These are phyloP conservation scores for Candida arabinofermentans DNA, from an alignment of 805 yeast genomes.

Conservation along the genomic window DNA sequence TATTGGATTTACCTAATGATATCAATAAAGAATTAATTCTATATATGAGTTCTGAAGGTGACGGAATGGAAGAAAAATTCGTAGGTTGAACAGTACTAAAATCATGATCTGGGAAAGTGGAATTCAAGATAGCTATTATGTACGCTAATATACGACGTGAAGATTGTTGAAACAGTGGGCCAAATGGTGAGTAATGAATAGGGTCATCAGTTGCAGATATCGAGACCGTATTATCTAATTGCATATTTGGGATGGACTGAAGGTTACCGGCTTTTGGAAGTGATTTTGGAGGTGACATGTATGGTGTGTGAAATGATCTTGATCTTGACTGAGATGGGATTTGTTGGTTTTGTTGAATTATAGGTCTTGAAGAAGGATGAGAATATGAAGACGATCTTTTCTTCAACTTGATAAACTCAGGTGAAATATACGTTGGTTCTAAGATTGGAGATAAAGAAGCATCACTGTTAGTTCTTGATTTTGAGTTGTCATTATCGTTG, in stretches of 20 bases:
- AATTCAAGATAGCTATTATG: conserved; percentile 82
- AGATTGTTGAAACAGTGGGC: conserved; percentile 82
- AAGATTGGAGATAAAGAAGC: conserved; percentile 9
- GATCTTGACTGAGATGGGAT: conserved; percentile 20
- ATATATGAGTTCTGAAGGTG: conserved; percentile 46
- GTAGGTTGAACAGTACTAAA: conserved; percentile 82
- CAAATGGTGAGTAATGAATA: conserved; percentile 63
- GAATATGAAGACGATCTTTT: conserved; percentile 32
- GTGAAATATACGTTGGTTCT: conserved; percentile 18
- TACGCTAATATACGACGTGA: conserved; percentile 89
- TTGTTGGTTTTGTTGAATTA: conserved; percentile 6
- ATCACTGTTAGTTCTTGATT: conserved; percentile 19
- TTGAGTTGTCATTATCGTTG: conserved; percentile 2
- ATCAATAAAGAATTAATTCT: conserved; percentile 75
- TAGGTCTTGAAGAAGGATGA: conserved; percentile 18
- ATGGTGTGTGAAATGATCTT: conserved; percentile 28
- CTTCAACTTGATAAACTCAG: conserved; percentile 30
- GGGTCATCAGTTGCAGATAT: conserved; percentile 4
- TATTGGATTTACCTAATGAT: conserved; percentile 55
- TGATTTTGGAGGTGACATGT: conserved; percentile 24
- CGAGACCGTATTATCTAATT: conserved; percentile 1
- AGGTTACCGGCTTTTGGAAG: too few species aligned
- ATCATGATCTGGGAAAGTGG: conserved; percentile 95
- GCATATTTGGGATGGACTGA: conserved; percentile 4
- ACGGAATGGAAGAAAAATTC: conserved; percentile 58